phyloP scores from a whole-genome alignment of 2,329 filamentous ascomycete species.

The Alternaria infectoria region DNA sequence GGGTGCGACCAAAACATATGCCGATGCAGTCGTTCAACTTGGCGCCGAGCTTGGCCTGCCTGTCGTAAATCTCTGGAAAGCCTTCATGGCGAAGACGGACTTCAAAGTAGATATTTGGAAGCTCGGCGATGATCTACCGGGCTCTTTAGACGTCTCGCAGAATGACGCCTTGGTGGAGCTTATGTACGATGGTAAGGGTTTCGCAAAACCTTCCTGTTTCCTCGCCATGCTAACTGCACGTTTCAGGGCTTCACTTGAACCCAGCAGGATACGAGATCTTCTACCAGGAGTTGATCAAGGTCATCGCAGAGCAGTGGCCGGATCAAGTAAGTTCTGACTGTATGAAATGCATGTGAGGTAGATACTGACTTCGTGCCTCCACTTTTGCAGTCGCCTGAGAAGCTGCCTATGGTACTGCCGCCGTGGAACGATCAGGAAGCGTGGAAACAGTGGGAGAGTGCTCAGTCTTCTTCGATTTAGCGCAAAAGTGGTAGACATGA shows the following conservation, averaged over 20 bases:
- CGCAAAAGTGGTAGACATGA: not conserved
- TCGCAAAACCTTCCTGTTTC: not conserved
- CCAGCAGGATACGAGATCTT: slow-evolving; percentile 63
- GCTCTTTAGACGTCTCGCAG: slow-evolving; percentile 64
- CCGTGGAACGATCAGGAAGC: slow-evolving; percentile 55
- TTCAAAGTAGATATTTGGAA: slow-evolving; percentile 53
- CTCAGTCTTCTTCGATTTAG: not conserved
- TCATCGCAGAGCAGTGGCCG: slow-evolving; percentile 60
- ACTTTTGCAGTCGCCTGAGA: slow-evolving; percentile 50
- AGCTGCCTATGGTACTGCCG: slow-evolving; percentile 61
- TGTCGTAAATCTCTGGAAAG: slow-evolving; percentile 80
- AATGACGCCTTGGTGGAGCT: slow-evolving; percentile 62
- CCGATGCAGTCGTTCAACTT: slow-evolving; percentile 68
- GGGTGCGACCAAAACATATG: slow-evolving; percentile 67
- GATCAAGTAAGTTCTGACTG: slow-evolving; percentile 49
- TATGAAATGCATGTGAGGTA: not conserved
- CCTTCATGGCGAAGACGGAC: slow-evolving; percentile 71
- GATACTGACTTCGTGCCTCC: not conserved
- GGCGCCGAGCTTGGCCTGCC: slow-evolving; percentile 63
- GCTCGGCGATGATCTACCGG: slow-evolving; percentile 55
- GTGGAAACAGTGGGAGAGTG: slow-evolving; percentile 38
- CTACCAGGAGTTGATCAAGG: slow-evolving; percentile 59
- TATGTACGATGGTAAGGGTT: slow-evolving; percentile 61
- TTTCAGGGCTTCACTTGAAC: slow-evolving; percentile 64
- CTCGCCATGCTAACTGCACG: slow-evolving; percentile 13